Base-by-base conservation (phyloP, 2,329 filamentous ascomycete genomes). In the Neopestalotiopsis sp. region DNA sequence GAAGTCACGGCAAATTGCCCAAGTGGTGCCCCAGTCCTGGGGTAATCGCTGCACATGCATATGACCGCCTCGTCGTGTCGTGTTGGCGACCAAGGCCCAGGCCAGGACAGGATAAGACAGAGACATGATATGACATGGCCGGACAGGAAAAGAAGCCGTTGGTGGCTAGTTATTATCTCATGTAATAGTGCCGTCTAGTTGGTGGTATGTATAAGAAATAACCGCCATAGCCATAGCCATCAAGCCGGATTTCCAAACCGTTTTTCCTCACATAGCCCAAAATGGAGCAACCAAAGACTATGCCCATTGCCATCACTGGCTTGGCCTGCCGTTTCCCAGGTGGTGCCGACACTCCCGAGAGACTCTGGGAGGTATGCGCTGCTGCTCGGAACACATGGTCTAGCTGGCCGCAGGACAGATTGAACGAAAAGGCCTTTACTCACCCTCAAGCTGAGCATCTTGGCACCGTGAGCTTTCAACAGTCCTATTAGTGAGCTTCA, bases 241-340 rank as follows among this genome's bases (percentile, higher is more conserved):
- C 30, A 38, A 34, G 12, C 24, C 24, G 24, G 24, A 28, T 28
- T 28, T 34, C 12, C 6, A 20, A 34, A 6, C n/a, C n/a, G 20
- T 62, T n/a, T 17, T 62, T 10, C 30, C 12, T 20, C 30, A 40
- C 7, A 17, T 38, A 30, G 34, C 34, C 57, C 63, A 66, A 66
- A 45, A 66, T 66, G 63, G 49, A 66, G 45, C 42, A 38, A 5
- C 24, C 45, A 32, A 66, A 66, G 45, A 57, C 42, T 20, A 66
- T 56, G 57, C 68, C 68, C 13, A 67, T 69, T 13, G 68, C 68
- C 59, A 66, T 69, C 24, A 67, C 60, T 62, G 68, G 68, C 45
- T 58, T 62, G 57, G 64, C 56, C 32, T 69, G 68, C 59, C 68
- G 68, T 30, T 67, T 69, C 28, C 63, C 63, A 42, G 68, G 68